Base-by-base conservation (phyloP, 73 alveolate genomes). In the Paraurostyla sp. region DNA sequence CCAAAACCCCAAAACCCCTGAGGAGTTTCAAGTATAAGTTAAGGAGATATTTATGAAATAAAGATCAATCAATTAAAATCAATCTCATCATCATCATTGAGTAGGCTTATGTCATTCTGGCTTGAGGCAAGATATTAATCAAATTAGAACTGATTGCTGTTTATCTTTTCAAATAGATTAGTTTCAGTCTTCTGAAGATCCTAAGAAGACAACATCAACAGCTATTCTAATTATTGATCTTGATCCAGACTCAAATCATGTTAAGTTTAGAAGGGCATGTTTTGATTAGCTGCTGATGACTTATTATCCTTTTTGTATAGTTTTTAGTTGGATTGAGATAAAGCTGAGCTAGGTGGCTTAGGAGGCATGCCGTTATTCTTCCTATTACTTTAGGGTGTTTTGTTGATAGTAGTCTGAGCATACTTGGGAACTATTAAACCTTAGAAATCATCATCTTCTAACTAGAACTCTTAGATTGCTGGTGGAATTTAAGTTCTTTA, bases 61-160 rank as follows among this genome's bases (percentile, higher is more conserved):
- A 13, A 18, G 18, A 45, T 45, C 11, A 45, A 60, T 65, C 82
- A 65, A 65, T 65, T 15, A 38, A 65, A 65, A 40, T 65, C 41
- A 38, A 65, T 65, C 9, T 65, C 82, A 38, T 65, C 82, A 65
- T 65, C 82, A 65, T 65, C 82, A 38, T 65, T 65, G 27, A 65
- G 58, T 40, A 65, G 36, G 38, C 58, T 65, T 1, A 65, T 65
- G 23, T 65, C 82, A 65, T 65, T 65, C 25, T 65, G 23, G 36
- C 82, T 65, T 6, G 82, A 65, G 2, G 82, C 82, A 20, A 65
- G 23, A 40, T 65, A 65, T 40, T 65, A 38, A 65, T 65, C 82
- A 38, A 65, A 65, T 38, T 65, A 40, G 9, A 60, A 60, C 3
- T 60, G 48, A 54, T 54, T 54, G 69, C 9, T 54, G 23, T 54